Conservation (phyloP, 1,284 basidiomycete species). For the Tilletia indica region DNA sequence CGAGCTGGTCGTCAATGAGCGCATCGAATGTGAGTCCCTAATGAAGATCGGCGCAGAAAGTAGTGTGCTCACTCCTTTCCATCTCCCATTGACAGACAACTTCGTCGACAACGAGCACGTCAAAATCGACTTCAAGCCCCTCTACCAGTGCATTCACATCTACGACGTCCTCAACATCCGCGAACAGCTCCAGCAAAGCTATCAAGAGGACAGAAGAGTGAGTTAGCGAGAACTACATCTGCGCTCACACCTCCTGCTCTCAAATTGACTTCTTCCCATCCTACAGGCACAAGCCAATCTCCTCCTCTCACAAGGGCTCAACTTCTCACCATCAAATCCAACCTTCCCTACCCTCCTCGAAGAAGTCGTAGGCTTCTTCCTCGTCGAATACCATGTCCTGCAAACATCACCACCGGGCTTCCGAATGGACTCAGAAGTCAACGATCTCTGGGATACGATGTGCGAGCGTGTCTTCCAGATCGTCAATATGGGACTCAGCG, state of each 20-base stretch:
- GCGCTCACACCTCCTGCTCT: too few relatives aligned
- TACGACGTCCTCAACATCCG: conserved; percentile 86
- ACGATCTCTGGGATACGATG: conserved; percentile 92
- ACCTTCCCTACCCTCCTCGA: conserved; percentile 59
- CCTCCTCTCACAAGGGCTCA: conserved; percentile 70
- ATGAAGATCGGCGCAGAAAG: too few relatives aligned
- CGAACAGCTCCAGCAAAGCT: conserved; percentile 83
- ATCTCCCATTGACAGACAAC: conserved; percentile 72
- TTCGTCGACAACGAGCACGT: conserved; percentile 86
- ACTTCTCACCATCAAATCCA: conserved; percentile 54
- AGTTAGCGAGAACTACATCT: too few relatives aligned
- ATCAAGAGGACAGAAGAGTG: conserved; percentile 86
- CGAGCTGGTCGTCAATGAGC: conserved; percentile 88
- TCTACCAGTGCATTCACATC: conserved; percentile 97
- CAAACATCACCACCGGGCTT: conserved; percentile 73
- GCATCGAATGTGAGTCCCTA: conserved; percentile 75
- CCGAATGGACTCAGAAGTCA: conserved; percentile 82
- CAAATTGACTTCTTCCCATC: background rate
- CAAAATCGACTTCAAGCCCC: conserved; percentile 85
- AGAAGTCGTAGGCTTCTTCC: conserved; percentile 98
- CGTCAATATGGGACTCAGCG: conserved; percentile 71
- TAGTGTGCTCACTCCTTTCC: too few relatives aligned
- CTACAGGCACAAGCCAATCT: conserved; percentile 81
- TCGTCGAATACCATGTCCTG: conserved; percentile 90
- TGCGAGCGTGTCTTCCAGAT: conserved; percentile 73